Percentiles rank a stretch among this genome's conserved stretches.
These are phyloP conservation scores for Ceratobasidium sp. DNA, from an alignment of 1,284 basidiomycete species.

Conservation along the genomic window DNA sequence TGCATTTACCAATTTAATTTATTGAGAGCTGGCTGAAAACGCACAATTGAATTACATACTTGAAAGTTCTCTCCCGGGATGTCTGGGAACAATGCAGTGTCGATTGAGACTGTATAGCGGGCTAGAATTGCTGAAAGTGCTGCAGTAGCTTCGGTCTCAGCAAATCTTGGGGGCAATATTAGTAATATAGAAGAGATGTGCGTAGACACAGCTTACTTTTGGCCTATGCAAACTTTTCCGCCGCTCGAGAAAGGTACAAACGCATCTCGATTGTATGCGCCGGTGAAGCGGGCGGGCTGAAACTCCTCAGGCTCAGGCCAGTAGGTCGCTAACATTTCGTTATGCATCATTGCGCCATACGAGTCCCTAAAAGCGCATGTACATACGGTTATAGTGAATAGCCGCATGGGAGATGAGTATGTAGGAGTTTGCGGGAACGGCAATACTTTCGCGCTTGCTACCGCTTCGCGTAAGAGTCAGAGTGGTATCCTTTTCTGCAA, in stretches of 20 bases:
- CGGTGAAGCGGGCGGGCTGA: conserved; percentile 42
- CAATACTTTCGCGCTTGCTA: neutral
- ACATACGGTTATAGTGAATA: conserved; percentile 29
- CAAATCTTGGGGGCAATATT: neutral
- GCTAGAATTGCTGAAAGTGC: neutral
- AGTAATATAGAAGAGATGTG: too few species aligned
- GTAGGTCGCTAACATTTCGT: conserved; percentile 35
- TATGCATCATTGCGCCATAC: neutral
- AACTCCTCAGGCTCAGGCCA: conserved; percentile 47
- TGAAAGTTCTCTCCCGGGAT: too few species aligned
- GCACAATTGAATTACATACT: too few species aligned
- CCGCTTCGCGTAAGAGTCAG: neutral
- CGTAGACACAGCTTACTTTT: too few species aligned
- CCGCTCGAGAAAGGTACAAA: too few species aligned
- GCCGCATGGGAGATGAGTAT: neutral
- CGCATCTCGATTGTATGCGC: too few species aligned
- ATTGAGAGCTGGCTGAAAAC: too few species aligned
- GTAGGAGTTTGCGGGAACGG: neutral
- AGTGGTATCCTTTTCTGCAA: conserved; percentile 1
- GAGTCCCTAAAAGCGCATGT: too few species aligned
- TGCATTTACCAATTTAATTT: too few species aligned
- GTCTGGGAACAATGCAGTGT: neutral
- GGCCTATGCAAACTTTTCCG: too few species aligned
- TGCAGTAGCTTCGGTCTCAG: neutral
- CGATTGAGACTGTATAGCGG: neutral